A percentile compares a stretch with the other conserved stretches of the same genome.
Conservation (phyloP, 2,329 filamentous ascomycete genomes). For the Botrytis fragariae region DNA sequence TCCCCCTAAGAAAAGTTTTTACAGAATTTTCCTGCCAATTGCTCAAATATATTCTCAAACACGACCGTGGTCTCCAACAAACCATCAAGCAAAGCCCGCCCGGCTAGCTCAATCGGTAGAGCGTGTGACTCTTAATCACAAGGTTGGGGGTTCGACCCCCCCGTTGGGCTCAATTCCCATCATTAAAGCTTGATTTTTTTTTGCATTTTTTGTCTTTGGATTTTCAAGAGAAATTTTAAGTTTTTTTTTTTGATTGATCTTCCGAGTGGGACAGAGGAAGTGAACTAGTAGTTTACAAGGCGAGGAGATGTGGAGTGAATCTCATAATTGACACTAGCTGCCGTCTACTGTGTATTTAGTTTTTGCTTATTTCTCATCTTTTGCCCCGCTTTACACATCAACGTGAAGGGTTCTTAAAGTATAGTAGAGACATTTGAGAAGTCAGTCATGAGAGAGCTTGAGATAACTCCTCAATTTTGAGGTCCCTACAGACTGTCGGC, state of each 20-base stretch:
- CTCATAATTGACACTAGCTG: not conserved
- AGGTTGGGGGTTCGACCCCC: slow-evolving; percentile 19
- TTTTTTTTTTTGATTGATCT: not conserved
- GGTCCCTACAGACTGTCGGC: not conserved
- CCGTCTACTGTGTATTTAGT: not conserved
- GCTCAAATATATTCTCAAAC: not conserved
- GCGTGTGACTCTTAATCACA: slow-evolving; percentile 36
- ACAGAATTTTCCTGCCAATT: not conserved
- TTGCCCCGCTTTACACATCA: not conserved
- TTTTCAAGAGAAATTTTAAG: fast-evolving
- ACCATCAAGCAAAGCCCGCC: slow-evolving; percentile 23
- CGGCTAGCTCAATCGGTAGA: slow-evolving; percentile 39
- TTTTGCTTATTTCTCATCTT: not conserved
- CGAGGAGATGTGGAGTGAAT: not conserved
- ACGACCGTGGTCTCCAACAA: fast-evolving
- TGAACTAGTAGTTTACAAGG: not conserved
- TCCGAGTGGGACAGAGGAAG: not conserved
- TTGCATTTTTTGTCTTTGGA: not conserved
- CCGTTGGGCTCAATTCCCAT: slow-evolving; percentile 16
- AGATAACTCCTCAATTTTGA: not conserved
- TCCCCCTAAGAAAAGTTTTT: not conserved
- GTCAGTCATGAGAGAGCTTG: not conserved
- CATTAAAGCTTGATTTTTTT: not conserved
- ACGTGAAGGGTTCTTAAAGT: not conserved
- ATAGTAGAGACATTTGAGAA: not conserved